Conservation (phyloP, 2,329 filamentous ascomycete genomes). For the Claviceps sp. region DNA sequence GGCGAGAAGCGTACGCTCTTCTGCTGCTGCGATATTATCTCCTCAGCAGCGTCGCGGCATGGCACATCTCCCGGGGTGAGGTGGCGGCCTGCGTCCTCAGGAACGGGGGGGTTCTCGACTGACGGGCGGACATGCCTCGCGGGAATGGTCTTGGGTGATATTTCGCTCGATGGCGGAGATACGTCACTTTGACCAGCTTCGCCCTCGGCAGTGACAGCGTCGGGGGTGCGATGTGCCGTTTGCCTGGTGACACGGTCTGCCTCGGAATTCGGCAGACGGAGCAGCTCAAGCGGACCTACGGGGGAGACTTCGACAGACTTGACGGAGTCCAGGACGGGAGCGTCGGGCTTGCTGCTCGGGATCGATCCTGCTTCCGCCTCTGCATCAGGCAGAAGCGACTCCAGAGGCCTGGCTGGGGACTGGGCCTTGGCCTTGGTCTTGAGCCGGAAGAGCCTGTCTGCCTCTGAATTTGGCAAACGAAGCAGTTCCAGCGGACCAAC, state of each 20-base stretch:
- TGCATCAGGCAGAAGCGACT: not conserved
- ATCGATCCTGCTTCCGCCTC: not conserved
- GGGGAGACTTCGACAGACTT: not conserved
- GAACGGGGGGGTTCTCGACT: not conserved
- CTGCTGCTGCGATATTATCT: slow-evolving; percentile 23
- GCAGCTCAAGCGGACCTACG: not conserved
- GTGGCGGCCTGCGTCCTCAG: not conserved
- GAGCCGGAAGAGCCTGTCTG: not conserved
- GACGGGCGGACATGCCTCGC: not conserved
- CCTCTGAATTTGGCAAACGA: not conserved
- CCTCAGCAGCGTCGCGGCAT: slow-evolving; percentile 11
- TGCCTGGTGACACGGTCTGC: not conserved
- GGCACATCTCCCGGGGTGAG: not conserved
- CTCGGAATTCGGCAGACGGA: not conserved
- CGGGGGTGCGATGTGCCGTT: not conserved
- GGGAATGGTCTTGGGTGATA: not conserved
- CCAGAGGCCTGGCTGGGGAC: not conserved
- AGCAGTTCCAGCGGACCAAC: not conserved
- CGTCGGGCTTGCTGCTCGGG: not conserved
- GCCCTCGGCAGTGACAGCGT: not conserved
- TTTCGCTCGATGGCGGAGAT: not conserved
- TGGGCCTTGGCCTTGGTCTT: too few species aligned
- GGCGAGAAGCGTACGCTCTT: slow-evolving; percentile 63
- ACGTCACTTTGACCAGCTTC: not conserved
- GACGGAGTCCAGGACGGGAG: not conserved